Evolutionary conservation across 2,329 filamentous ascomycete species (phyloP).

Genomic region (Fusarium sp.): DNA sequence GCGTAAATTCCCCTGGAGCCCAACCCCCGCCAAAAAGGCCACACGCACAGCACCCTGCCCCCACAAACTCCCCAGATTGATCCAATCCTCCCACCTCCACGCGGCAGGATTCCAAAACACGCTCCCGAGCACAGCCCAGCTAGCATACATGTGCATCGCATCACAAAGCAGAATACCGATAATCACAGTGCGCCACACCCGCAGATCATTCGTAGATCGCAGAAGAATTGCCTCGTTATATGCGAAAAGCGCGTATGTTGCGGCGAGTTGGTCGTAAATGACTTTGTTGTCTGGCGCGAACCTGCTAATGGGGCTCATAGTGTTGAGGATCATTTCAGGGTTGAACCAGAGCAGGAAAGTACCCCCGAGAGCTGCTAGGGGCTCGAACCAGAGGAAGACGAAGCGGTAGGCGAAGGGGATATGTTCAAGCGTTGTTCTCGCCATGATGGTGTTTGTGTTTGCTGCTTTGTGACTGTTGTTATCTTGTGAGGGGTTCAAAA

Average conservation of each 20-base stretch:
- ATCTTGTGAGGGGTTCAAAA: neutral
- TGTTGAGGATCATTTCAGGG: constrained; percentile 24
- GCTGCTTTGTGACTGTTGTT: neutral
- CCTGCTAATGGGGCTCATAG: constrained; percentile 21
- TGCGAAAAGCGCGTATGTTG: constrained; percentile 35
- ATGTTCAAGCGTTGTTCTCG: neutral
- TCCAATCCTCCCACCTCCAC: constrained; percentile 42
- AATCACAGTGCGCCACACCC: constrained; percentile 20
- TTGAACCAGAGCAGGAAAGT: constrained; percentile 13
- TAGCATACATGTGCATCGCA: constrained; percentile 30
- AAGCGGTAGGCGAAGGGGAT: constrained; percentile 30
- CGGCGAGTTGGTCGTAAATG: constrained; percentile 38
- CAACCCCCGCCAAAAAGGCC: constrained; percentile 33
- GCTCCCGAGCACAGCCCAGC: constrained; percentile 23
- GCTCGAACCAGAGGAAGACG: constrained; percentile 37
- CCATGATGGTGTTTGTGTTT: neutral
- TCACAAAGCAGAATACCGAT: constrained; percentile 35
- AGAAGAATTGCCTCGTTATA: constrained; percentile 37
- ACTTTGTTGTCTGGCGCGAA: constrained; percentile 37
- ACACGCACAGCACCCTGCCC: constrained; percentile 30
- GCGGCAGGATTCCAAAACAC: constrained; percentile 25
- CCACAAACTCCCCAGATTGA: constrained; percentile 36
- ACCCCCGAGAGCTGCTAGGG: constrained; percentile 14
- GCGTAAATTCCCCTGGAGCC: neutral
- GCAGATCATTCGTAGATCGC: constrained; percentile 23